Evolutionary conservation across 2,329 filamentous ascomycete genomes (phyloP).

Genomic region (Davidsoniella eucalypti): DNA sequence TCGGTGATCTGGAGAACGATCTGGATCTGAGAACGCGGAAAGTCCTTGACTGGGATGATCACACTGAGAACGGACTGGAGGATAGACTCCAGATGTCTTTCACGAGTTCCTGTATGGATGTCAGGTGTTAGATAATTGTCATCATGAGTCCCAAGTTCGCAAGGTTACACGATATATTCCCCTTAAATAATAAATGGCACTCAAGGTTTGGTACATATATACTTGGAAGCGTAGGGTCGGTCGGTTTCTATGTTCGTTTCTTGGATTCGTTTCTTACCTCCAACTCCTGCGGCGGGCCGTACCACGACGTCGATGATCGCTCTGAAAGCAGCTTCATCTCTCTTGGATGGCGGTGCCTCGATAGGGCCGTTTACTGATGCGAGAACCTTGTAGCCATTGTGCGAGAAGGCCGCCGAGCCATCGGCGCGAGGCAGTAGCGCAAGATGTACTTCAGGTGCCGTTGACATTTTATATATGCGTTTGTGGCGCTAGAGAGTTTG

Average conservation of each 20-base stretch:
- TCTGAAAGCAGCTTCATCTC: slow-evolving; percentile 85
- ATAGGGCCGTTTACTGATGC: slow-evolving; percentile 84
- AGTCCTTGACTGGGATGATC: slow-evolving; percentile 57
- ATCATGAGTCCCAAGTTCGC: background rate
- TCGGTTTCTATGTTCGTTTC: no score
- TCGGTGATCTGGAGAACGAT: slow-evolving; percentile 62
- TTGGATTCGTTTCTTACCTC: slow-evolving; percentile 35
- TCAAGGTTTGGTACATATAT: background rate
- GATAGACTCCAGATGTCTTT: slow-evolving; percentile 67
- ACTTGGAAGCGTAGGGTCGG: no score
- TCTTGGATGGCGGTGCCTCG: slow-evolving; percentile 53
- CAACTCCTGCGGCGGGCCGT: slow-evolving; percentile 68
- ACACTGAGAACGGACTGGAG: slow-evolving; percentile 56
- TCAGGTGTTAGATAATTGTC: background rate
- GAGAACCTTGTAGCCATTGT: slow-evolving; percentile 63
- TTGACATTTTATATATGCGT: slow-evolving; percentile 4
- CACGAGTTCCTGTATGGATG: slow-evolving; percentile 43
- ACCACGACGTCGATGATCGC: slow-evolving; percentile 81
- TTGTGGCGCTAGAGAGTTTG: background rate
- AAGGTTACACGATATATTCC: background rate
- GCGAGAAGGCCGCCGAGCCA: slow-evolving; percentile 63
- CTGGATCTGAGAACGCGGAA: slow-evolving; percentile 64
- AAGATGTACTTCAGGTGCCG: slow-evolving; percentile 34
- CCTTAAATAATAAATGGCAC: background rate
- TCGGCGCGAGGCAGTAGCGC: slow-evolving; percentile 54